Evolutionary conservation across 1,284 basidiomycete genomes (phyloP).

Genomic region (Malassezia arunalokei): DNA sequence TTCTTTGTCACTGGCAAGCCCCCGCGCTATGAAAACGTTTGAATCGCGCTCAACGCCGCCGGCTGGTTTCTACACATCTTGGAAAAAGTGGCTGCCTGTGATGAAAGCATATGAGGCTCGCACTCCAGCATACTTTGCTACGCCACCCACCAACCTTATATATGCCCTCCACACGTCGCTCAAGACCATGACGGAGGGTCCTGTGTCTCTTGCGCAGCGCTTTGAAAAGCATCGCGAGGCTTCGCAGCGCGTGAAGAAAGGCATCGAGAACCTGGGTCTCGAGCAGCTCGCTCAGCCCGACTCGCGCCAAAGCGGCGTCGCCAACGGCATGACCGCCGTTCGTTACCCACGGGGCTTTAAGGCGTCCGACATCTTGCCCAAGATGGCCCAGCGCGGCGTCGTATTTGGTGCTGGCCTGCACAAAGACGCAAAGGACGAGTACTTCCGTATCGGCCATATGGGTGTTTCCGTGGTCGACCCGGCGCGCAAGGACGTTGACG

Average conservation of each 20-base stretch:
- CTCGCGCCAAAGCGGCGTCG: constrained; percentile 28
- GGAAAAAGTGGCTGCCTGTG: constrained; percentile 42
- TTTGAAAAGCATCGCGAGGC: constrained; percentile 65
- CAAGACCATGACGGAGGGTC: constrained; percentile 55
- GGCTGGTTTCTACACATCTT: constrained; percentile 68
- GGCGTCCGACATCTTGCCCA: constrained; percentile 30
- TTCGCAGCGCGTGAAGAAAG: constrained; percentile 62
- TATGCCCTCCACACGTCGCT: constrained; percentile 78
- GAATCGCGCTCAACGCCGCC: constrained; percentile 61
- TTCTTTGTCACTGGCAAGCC: constrained; percentile 69
- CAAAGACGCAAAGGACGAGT: constrained; percentile 67
- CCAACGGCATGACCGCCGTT: constrained; percentile 45
- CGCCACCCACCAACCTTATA: constrained; percentile 73
- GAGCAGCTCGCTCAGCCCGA: constrained; percentile 39
- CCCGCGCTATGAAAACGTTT: constrained; percentile 65
- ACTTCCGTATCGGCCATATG: constrained; percentile 60
- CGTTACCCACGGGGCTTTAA: constrained; percentile 38
- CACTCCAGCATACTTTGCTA: constrained; percentile 39
- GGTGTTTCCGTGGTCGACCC: constrained; percentile 61
- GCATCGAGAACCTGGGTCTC: constrained; percentile 60
- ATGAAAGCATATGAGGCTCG: constrained; percentile 46
- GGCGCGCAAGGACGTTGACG: constrained; percentile 57
- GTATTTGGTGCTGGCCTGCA: constrained; percentile 83
- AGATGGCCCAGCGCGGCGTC: constrained; percentile 59
- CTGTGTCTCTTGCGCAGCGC: constrained; percentile 61